phyloP scores from a whole-genome alignment of 2,329 filamentous ascomycete species.

The Diaporthe aspalathi region DNA sequence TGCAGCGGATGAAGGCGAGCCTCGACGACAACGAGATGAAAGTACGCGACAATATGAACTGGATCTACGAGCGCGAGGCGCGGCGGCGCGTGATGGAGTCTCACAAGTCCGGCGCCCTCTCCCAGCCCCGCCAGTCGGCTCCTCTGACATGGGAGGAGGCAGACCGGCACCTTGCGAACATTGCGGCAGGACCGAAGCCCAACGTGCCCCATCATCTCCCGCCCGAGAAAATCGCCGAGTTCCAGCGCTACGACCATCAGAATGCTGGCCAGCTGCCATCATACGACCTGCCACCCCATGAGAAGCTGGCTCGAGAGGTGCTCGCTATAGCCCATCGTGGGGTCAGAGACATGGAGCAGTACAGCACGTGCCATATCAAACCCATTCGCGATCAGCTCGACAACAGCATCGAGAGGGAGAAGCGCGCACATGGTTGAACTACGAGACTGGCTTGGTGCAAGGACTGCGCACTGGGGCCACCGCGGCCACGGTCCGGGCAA shows the following conservation, averaged over 20 bases:
- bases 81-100: slow-evolving; percentile 45
- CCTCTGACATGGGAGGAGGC: slow-evolving; percentile 42
- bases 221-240: slow-evolving; percentile 29
- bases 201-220: slow-evolving; percentile 43
- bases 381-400: slow-evolving; percentile 32
- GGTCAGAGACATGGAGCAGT: slow-evolving; percentile 26
- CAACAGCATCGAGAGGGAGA: slow-evolving; percentile 34
- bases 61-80: slow-evolving; percentile 50
- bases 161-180: slow-evolving; percentile 45
- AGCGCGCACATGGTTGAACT: slow-evolving; percentile 10
- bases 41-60: slow-evolving; percentile 48
- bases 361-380: slow-evolving; percentile 36
- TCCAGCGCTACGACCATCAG: slow-evolving; percentile 22
- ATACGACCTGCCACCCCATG: slow-evolving; percentile 26
- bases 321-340: slow-evolving; percentile 32
- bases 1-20: slow-evolving; percentile 46
- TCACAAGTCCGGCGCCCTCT: slow-evolving; percentile 27
- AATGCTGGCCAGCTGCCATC: not conserved
- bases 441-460: not conserved
- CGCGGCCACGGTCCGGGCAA: not conserved
- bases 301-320: slow-evolving; percentile 28
- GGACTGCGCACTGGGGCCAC: not conserved
- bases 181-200: slow-evolving; percentile 43
- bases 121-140: slow-evolving; percentile 27
- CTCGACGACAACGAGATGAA: slow-evolving; percentile 47